A percentile compares a stretch with the other conserved stretches of the same genome.
Conservation (phyloP, 495 filamentous ascomycete genomes). For the Astrothelium subdiscretum region DNA sequence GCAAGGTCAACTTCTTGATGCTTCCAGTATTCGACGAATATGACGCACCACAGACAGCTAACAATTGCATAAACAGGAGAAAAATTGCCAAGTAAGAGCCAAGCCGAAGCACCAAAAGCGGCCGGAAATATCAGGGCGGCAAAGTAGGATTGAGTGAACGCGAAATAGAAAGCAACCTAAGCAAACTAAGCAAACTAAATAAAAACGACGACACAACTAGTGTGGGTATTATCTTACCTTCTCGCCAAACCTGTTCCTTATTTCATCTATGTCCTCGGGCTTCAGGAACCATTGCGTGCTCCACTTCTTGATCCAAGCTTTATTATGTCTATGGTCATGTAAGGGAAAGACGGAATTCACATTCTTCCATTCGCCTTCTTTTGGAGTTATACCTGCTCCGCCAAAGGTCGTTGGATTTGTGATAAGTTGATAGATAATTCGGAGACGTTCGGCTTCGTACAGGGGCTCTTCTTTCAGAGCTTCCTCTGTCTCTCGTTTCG, state of each 20-base stretch:
- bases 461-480: slow-evolving; percentile 56
- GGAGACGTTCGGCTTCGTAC: slow-evolving; percentile 76
- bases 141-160: slow-evolving; percentile 90
- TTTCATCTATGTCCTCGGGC: slow-evolving; percentile 64
- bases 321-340: slow-evolving; percentile 81
- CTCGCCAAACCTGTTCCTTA: slow-evolving; percentile 84
- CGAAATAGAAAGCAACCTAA: slow-evolving; percentile 86
- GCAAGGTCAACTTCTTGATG: slow-evolving; percentile 83
- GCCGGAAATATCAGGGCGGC: slow-evolving; percentile 76
- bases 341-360: slow-evolving; percentile 79
- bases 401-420: slow-evolving; percentile 70
- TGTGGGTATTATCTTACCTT: slow-evolving; percentile 38
- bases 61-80: slow-evolving; percentile 73
- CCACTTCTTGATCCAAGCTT: slow-evolving; percentile 83
- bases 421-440: slow-evolving; percentile 77
- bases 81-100: slow-evolving; percentile 72
- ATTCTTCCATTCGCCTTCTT: slow-evolving; percentile 71
- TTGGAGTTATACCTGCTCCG: slow-evolving; percentile 79
- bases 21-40: slow-evolving; percentile 97
- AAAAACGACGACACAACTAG: background rate
- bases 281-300: slow-evolving; percentile 68
- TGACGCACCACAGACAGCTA: slow-evolving; percentile 74
- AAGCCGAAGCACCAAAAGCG: slow-evolving; percentile 66
- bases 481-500: slow-evolving; percentile 57
- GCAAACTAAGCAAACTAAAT: background rate